These are phyloP conservation scores for Narthecium ossifragum DNA, from an alignment of 106 monocot genomes.

Conservation along the genomic window DNA sequence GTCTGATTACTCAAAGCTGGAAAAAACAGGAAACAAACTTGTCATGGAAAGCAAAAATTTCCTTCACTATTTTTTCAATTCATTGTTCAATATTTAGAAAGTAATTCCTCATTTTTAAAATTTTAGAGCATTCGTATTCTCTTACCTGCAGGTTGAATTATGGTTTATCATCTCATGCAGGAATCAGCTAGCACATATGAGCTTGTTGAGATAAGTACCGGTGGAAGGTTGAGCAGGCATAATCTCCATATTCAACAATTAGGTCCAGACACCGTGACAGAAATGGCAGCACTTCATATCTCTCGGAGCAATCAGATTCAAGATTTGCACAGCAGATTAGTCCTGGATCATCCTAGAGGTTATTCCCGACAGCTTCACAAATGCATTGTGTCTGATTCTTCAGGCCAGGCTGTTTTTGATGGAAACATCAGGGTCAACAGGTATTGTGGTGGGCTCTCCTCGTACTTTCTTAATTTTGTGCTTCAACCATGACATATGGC, in stretches of 20 bases:
- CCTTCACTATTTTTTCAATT: too few relatives aligned
- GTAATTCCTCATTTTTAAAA: too few relatives aligned
- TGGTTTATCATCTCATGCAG: constrained; percentile 23
- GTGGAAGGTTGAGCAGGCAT: constrained; percentile 85
- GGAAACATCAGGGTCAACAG: constrained; percentile 91
- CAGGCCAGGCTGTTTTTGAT: constrained; percentile 78
- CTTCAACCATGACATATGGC: too few relatives aligned
- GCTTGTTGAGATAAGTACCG: constrained; percentile 67
- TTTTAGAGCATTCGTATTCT: too few relatives aligned
- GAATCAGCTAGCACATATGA: constrained; percentile 69
- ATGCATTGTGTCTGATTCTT: constrained; percentile 68
- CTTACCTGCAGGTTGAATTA: too few relatives aligned
- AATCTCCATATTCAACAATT: constrained; percentile 86
- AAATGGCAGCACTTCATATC: constrained; percentile 69
- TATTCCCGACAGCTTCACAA: constrained; percentile 85
- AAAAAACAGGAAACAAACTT: too few relatives aligned
- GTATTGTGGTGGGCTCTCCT: constrained; percentile 27
- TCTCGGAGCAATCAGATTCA: constrained; percentile 75
- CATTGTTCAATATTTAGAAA: too few relatives aligned
- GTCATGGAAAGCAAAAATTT: too few relatives aligned
- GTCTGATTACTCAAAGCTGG: too few relatives aligned
- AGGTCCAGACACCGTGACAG: constrained; percentile 78
- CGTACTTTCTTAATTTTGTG: too few relatives aligned
- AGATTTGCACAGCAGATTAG: constrained; percentile 88
- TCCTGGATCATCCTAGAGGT: constrained; percentile 85